phyloP scores from a whole-genome alignment of 2,329 filamentous ascomycete genomes.

The Venturia aucupariae region DNA sequence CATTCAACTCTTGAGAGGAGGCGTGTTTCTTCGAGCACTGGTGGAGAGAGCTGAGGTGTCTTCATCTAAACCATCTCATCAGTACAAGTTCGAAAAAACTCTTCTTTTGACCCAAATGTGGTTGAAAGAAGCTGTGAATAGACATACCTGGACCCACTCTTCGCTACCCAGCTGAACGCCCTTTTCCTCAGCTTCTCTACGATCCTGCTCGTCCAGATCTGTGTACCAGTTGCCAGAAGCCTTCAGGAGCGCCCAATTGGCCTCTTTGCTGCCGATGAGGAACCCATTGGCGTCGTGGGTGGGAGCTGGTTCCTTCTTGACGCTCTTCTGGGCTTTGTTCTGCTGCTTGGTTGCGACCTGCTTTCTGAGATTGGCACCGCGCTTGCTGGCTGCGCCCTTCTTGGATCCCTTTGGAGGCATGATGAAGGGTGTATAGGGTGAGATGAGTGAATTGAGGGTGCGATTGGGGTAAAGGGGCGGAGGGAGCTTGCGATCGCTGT shows the following conservation, averaged over 20 bases:
- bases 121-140: background rate
- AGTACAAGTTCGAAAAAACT: background rate
- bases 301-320: background rate
- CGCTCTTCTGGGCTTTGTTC: background rate
- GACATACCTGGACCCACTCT: background rate
- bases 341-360: background rate
- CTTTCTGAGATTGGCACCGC: background rate
- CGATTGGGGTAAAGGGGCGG: background rate
- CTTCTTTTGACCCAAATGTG: background rate
- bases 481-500: background rate
- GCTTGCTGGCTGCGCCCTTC: background rate
- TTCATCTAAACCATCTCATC: background rate
- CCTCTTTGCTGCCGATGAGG: background rate
- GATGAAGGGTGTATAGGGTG: background rate
- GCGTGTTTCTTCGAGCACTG: background rate
- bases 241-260: background rate
- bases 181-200: background rate
- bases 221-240: background rate
- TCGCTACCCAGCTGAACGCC: background rate
- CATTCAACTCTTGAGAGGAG: background rate
- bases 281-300: background rate
- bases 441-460: background rate
- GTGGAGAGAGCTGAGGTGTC: background rate
- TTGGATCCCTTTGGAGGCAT: constrained; percentile 1
- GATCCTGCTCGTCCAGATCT: background rate